Evolutionary conservation across 192 early-diverging fungal species (phyloP).

Genomic region (Coemansia sp.): DNA sequence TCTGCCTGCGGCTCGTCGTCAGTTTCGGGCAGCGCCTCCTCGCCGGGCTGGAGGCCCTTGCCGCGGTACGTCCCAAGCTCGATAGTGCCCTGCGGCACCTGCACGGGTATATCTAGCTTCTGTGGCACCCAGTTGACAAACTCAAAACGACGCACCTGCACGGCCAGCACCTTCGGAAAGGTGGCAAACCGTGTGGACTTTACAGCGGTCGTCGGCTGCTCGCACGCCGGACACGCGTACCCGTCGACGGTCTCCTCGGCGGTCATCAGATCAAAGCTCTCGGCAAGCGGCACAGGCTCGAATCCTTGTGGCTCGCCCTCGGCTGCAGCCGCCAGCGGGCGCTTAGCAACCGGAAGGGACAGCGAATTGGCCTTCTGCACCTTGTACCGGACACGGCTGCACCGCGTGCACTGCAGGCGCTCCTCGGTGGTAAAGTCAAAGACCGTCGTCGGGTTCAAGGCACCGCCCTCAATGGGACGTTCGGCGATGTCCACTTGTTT

Average conservation of each 20-base stretch:
- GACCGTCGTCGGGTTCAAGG: conserved; percentile 68
- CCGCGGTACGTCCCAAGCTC: conserved; percentile 72
- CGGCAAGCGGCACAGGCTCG: conserved; percentile 55
- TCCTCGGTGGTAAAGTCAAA: conserved; percentile 84
- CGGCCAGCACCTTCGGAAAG: conserved; percentile 72
- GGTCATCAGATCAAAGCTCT: conserved; percentile 66
- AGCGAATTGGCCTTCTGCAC: conserved; percentile 52
- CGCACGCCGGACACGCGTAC: conserved; percentile 64
- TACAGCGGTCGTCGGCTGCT: conserved; percentile 55
- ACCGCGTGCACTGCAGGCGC: conserved; percentile 82
- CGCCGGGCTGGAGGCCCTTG: conserved; percentile 62
- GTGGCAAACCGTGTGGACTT: conserved; percentile 70
- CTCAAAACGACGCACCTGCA: conserved; percentile 71
- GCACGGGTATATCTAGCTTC: conserved; percentile 59
- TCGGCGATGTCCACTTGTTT: conserved; percentile 79
- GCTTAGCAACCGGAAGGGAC: conserved; percentile 71
- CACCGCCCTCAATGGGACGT: conserved; percentile 52
- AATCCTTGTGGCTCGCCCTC: conserved; percentile 2
- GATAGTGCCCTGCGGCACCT: conserved; percentile 53
- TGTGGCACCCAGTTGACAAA: conserved; percentile 81
- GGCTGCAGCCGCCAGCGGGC: conserved; percentile 4
- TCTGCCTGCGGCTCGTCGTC: background rate
- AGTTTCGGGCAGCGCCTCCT: conserved; percentile 75
- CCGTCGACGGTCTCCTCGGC: conserved; percentile 56
- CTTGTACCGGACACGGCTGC: conserved; percentile 79